These are phyloP conservation scores for Chamaecrista fasciculata DNA, from an alignment of 306 rosid genomes.

Conservation along the genomic window DNA sequence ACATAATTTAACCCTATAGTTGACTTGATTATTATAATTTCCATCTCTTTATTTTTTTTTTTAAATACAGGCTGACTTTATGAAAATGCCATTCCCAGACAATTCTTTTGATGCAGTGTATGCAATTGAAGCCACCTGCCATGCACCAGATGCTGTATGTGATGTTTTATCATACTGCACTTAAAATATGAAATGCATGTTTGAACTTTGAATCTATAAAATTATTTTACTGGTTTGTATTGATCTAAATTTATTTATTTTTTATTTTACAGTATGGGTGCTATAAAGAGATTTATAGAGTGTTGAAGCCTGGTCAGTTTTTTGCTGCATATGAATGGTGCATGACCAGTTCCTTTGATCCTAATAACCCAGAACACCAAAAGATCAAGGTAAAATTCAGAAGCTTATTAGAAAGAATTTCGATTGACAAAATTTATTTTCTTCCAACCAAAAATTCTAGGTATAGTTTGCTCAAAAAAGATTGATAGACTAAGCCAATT, in stretches of 20 bases:
- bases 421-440: neutral
- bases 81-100: slow-evolving; percentile 66
- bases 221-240: neutral
- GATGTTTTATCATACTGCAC: neutral
- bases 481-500: neutral
- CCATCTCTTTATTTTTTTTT: too few species aligned
- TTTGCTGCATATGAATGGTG: slow-evolving; percentile 97
- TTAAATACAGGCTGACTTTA: slow-evolving; percentile 65
- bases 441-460: neutral
- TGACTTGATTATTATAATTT: neutral
- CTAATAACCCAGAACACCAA: slow-evolving; percentile 61
- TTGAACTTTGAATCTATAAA: neutral
- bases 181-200: neutral
- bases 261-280: slow-evolving; percentile 54
- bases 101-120: slow-evolving; percentile 65
- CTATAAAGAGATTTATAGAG: slow-evolving; percentile 79
- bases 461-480: neutral
- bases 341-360: slow-evolving; percentile 76
- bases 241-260: slow-evolving; percentile 12
- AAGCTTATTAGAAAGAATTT: neutral
- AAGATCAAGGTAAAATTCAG: slow-evolving; percentile 57
- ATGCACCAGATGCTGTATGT: slow-evolving; percentile 83
- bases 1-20: neutral
- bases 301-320: slow-evolving; percentile 74
- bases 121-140: slow-evolving; percentile 82